phyloP scores from a whole-genome alignment of 2,329 filamentous ascomycete genomes.

The Xylariomycetidae sp. region DNA sequence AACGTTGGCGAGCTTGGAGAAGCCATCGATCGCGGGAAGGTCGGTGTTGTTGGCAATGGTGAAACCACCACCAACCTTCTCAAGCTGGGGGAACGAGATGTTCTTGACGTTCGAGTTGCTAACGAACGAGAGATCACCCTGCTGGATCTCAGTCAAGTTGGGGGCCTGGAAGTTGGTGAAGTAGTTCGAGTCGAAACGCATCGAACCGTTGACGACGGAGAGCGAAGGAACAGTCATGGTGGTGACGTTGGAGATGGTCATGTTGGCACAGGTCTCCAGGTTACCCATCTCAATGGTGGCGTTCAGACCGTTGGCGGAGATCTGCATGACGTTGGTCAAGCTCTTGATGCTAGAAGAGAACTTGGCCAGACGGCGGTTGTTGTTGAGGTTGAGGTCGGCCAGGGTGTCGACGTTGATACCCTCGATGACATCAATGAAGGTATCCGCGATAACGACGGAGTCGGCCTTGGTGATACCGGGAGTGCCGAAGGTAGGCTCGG shows the following conservation, averaged over 20 bases:
- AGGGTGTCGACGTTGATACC: slow-evolving; percentile 77
- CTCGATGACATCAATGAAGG: slow-evolving; percentile 68
- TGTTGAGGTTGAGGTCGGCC: slow-evolving; percentile 73
- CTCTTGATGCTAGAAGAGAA: slow-evolving; percentile 75
- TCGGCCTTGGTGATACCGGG: slow-evolving; percentile 59
- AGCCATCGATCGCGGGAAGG: slow-evolving; percentile 58
- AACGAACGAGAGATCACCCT: slow-evolving; percentile 56
- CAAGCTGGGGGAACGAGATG: slow-evolving; percentile 67
- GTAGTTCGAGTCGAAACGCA: slow-evolving; percentile 79
- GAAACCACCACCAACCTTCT: slow-evolving; percentile 68
- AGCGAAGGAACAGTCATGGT: slow-evolving; percentile 69
- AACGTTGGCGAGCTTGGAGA: slow-evolving; percentile 63
- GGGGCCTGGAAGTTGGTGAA: slow-evolving; percentile 56
- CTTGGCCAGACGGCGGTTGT: slow-evolving; percentile 74
- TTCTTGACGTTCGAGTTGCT: slow-evolving; percentile 61
- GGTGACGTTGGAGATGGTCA: slow-evolving; percentile 77
- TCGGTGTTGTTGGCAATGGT: slow-evolving; percentile 83
- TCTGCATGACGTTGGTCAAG: slow-evolving; percentile 62
- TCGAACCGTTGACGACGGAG: slow-evolving; percentile 64
- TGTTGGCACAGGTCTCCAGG: slow-evolving; percentile 70
- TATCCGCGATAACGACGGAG: slow-evolving; percentile 76
- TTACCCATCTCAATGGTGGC: slow-evolving; percentile 70
- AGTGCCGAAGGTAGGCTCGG: slow-evolving; percentile 41
- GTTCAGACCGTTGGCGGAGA: slow-evolving; percentile 73
- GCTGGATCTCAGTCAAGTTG: slow-evolving; percentile 63